Base-by-base conservation (phyloP, 73 alveolate genomes). In the Tetrahymena elliotti region DNA sequence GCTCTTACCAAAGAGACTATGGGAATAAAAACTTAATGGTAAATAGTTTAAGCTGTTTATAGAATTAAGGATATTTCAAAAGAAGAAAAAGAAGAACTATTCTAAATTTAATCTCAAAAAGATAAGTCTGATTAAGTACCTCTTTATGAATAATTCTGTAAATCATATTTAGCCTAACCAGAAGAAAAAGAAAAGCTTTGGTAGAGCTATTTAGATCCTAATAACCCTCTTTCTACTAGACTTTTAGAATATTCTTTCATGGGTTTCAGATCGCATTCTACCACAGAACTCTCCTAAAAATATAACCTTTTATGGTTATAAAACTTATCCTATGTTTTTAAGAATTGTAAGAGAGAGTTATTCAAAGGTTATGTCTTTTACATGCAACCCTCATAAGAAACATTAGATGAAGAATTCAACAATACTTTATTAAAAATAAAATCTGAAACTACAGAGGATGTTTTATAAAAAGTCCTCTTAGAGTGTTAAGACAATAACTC, bases 41-140 rank as follows among this genome's bases (percentile, higher is more conserved):
- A 94, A 31, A 94, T 88, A 84, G 95, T 94, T 2, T 53, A 94
- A 34, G 93, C 93, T 18, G 93, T 84, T 47, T 52, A 94, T 37
- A 93, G 52, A 0, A 35, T 39, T 33, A 13, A 84, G 83, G 96
- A 94, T 6, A n/a, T 52, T 22, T 20, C 93, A 33, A 31, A 31
- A 4, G 95, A 84, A 33, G 83, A 47, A 37, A 84, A 93, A 33
- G n/a, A 84, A 88, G 20, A 94, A 94, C 12, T 94, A 88, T 92
- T 94, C 9, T 2, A 84, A 47, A 84, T 52, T 33, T 68, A 68
- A 92, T 94, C 93, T 22, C 20, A 88, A 84, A 52, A 37, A 47
- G 96, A 94, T 94, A 94, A 84, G 24, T 88, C 96, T 35, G 96
- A 94, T 35, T 34, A 88, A 33, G 96, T 94, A 33, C 93, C 93